Evolutionary conservation across 31 red algal genomes (phyloP).

Genomic region (Odonthalia washingtoniensis): DNA sequence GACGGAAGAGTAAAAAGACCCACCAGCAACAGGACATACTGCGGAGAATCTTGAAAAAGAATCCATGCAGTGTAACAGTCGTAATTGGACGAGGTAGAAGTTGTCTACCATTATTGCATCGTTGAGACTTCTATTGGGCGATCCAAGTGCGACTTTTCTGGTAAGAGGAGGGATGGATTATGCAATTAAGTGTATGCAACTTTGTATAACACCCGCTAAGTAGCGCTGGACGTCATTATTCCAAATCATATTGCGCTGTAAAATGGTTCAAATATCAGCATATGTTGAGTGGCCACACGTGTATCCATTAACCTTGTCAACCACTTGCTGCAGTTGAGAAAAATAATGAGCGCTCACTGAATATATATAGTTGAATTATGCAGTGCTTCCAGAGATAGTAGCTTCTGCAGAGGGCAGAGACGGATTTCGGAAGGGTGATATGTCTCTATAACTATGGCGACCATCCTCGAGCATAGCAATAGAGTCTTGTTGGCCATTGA

Average conservation of each 20-base stretch:
- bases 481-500: not conserved
- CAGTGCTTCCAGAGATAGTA: no score
- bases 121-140: not conserved
- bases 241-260: not conserved
- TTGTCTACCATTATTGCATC: no score
- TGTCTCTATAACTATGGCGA: not conserved
- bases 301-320: not conserved
- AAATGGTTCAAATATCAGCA: not conserved
- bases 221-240: not conserved
- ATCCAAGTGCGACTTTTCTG: conserved; percentile 2
- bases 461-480: not conserved
- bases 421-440: no score
- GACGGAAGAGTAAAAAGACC: not conserved
- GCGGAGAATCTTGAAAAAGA: no score
- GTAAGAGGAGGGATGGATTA: not conserved
- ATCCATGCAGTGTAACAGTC: no score
- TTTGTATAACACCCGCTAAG: not conserved
- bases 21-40: not conserved
- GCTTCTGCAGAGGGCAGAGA: no score
- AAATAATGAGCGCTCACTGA: no score
- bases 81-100: no score
- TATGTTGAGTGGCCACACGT: no score
- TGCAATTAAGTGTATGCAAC: not conserved
- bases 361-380: no score
- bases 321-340: no score